These are phyloP conservation scores for Diaporthe eres DNA, from an alignment of 2,329 filamentous ascomycete species.

Conservation along the genomic window DNA sequence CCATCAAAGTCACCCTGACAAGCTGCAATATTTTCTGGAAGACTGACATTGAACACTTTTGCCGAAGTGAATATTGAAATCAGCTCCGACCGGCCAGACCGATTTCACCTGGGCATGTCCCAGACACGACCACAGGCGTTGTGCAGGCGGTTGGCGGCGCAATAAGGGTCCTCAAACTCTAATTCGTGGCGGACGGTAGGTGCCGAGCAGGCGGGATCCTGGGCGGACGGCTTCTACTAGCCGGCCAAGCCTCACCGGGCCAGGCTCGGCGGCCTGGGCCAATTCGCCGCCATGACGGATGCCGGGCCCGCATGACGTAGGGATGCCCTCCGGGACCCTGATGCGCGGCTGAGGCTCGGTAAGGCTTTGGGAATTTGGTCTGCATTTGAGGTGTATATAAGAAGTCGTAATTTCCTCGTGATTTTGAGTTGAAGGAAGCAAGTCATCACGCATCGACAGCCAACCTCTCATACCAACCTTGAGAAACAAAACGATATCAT, in stretches of 20 bases:
- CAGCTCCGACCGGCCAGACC: neutral
- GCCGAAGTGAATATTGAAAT: no score
- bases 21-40: no score
- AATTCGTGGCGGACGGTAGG: neutral
- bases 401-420: neutral
- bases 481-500: neutral
- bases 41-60: no score
- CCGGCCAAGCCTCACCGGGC: slow-evolving; percentile 23
- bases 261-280: slow-evolving; percentile 8
- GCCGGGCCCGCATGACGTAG: slow-evolving; percentile 15
- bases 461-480: neutral
- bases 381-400: neutral
- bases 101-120: neutral
- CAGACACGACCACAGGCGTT: neutral
- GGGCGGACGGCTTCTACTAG: neutral
- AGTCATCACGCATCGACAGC: neutral
- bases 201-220: slow-evolving; percentile 15
- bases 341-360: neutral
- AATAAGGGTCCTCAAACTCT: neutral
- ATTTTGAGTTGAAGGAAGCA: rapidly evolving
- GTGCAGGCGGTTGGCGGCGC: neutral
- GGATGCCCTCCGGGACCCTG: neutral
- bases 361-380: neutral
- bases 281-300: slow-evolving; percentile 20
- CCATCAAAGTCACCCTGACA: no score